Conservation (phyloP, 1,139 yeast species). For the Pichiaceae sp. region DNA sequence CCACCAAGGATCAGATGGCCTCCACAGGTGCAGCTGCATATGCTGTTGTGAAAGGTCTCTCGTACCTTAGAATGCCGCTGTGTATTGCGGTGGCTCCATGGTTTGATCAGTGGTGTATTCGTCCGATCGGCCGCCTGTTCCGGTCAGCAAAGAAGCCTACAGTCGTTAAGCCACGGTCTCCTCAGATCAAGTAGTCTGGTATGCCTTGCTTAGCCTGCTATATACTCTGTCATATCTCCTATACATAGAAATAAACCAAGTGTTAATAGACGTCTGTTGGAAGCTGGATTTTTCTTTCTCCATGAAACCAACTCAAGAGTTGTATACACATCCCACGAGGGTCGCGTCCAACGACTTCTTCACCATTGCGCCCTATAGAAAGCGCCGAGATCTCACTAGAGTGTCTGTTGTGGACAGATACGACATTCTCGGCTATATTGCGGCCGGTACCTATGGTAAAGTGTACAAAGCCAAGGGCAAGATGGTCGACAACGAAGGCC, state of each 20-base stretch:
- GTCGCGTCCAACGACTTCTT: constrained; percentile 66
- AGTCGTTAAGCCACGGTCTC: constrained; percentile 1
- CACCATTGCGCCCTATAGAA: constrained; percentile 64
- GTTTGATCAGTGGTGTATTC: constrained; percentile 52
- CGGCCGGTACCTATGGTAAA: constrained; percentile 97
- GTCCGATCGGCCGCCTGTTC: constrained; percentile 39
- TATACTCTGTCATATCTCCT: too few species aligned
- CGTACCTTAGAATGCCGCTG: constrained; percentile 53
- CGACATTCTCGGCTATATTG: constrained; percentile 88
- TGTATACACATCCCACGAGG: constrained; percentile 28
- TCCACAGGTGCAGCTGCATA: constrained; percentile 87
- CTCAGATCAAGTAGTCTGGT: too few species aligned
- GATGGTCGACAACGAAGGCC: constrained; percentile 11
- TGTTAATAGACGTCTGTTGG: too few species aligned
- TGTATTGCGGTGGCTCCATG: constrained; percentile 58
- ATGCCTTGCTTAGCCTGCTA: too few species aligned
- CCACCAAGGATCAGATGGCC: constrained; percentile 47
- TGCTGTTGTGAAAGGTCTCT: constrained; percentile 57
- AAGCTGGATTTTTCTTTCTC: not conserved
- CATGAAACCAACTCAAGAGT: not conserved
- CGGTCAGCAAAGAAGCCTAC: constrained; percentile 5
- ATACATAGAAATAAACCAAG: too few species aligned
- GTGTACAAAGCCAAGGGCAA: constrained; percentile 75
- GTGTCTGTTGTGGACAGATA: constrained; percentile 73
- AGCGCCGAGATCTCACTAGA: constrained; percentile 62